phyloP scores from a whole-genome alignment of 2,329 filamentous ascomycete genomes.

The Nemania sp. region DNA sequence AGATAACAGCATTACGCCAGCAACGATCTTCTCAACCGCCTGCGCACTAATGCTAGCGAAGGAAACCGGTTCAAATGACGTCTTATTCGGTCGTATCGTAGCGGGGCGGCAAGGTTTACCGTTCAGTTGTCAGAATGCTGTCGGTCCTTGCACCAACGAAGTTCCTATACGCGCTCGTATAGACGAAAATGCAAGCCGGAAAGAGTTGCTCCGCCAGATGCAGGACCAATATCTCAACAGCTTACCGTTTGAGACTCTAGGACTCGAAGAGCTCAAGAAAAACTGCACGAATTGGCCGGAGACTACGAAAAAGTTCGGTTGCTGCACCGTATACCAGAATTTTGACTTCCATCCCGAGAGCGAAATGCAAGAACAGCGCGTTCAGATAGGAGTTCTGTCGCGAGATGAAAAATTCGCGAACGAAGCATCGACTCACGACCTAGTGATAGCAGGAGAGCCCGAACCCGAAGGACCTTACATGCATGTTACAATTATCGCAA shows the following conservation, averaged over 20 bases:
- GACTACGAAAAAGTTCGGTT: conserved; percentile 6
- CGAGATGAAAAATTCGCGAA: not conserved
- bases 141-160: conserved; percentile 21
- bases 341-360: conserved; percentile 14
- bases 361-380: conserved; percentile 7
- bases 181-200: not conserved
- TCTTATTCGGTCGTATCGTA: conserved; percentile 12
- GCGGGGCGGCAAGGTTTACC: conserved; percentile 19
- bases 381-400: conserved; percentile 16
- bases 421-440: conserved; percentile 9
- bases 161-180: conserved; percentile 14
- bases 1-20: conserved; percentile 18
- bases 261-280: conserved; percentile 20
- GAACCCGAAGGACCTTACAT: conserved; percentile 2
- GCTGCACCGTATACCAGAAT: conserved; percentile 18
- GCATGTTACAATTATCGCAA: conserved; percentile 13
- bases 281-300: conserved; percentile 19
- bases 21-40: conserved; percentile 16
- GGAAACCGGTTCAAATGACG: conserved; percentile 8
- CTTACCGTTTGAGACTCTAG: conserved; percentile 20
- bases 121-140: conserved; percentile 3
- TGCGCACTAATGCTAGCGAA: conserved; percentile 7
- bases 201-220: conserved; percentile 10
- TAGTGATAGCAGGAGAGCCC: conserved; percentile 9
- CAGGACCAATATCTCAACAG: conserved; percentile 20